These are phyloP conservation scores for Primulina huaijiensis DNA, from an alignment of 257 asterid species.

Conservation along the genomic window DNA sequence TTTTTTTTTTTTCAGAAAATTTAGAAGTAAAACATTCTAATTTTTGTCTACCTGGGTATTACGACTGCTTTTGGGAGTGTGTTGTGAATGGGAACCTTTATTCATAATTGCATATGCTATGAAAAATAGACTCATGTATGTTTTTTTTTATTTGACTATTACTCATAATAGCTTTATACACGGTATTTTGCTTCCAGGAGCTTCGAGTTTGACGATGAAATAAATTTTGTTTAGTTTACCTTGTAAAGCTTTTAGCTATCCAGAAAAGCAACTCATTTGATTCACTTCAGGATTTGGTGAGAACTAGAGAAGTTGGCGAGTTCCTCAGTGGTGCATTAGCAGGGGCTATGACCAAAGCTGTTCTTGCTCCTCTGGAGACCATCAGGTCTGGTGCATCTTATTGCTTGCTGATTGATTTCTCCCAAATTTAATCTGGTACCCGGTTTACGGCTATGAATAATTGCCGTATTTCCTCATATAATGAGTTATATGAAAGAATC, in stretches of 20 bases:
- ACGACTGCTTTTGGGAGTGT: neutral
- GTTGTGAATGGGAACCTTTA: neutral
- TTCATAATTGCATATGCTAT: no score
- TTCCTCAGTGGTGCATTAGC: constrained; percentile 94
- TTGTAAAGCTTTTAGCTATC: neutral
- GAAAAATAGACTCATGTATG: neutral
- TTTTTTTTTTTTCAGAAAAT: no score
- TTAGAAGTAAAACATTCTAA: no score
- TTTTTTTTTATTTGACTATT: no score
- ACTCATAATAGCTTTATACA: neutral
- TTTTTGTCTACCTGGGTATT: neutral
- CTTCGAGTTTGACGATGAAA: neutral
- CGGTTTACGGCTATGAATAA: neutral
- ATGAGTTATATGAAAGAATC: neutral
- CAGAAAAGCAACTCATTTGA: constrained; percentile 14
- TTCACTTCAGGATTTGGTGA: constrained; percentile 52
- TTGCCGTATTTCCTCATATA: neutral
- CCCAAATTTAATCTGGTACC: neutral
- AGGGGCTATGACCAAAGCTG: constrained; percentile 96
- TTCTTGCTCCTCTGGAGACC: constrained; percentile 96
- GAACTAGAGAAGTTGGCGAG: constrained; percentile 77
- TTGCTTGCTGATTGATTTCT: constrained; percentile 7
- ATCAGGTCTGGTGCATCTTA: constrained; percentile 52
- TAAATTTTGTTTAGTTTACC: neutral
- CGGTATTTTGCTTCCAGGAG: neutral